phyloP scores from a whole-genome alignment of 176 grass and related monocot genomes.

The Puya raimondii region DNA sequence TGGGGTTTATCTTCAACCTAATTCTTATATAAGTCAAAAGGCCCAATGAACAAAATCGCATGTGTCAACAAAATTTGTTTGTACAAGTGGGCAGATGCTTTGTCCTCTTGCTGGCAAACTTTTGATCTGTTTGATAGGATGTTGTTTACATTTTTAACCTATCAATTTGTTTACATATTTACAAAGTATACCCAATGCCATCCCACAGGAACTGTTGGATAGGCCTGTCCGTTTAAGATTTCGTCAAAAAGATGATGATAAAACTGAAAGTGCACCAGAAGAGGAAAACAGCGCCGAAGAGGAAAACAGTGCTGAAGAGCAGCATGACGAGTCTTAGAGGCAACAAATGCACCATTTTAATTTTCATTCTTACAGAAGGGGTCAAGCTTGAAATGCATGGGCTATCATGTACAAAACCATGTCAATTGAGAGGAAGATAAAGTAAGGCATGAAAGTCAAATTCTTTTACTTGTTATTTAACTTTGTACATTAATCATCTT shows the following conservation, averaged over 20 bases:
- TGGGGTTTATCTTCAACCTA: neutral
- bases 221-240: conserved; percentile 58
- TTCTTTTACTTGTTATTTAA: no score
- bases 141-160: neutral
- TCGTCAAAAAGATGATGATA: conserved; percentile 29
- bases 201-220: conserved; percentile 76
- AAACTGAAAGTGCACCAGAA: conserved; percentile 26
- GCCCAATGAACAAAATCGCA: neutral
- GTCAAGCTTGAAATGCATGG: neutral
- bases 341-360: neutral
- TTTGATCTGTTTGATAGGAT: neutral
- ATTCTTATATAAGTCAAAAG: neutral
- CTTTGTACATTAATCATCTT: no score
- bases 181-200: conserved; percentile 9
- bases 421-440: neutral
- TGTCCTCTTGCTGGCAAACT: neutral
- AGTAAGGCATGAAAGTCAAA: no score
- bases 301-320: conserved; percentile 10
- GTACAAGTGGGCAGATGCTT: neutral
- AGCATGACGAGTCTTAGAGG: conserved; percentile 23
- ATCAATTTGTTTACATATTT: neutral
- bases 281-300: conserved; percentile 4
- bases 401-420: neutral
- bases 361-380: neutral
- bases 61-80: neutral